Conservation (phyloP, 1,284 basidiomycete species). For the Phlebopus sp. region DNA sequence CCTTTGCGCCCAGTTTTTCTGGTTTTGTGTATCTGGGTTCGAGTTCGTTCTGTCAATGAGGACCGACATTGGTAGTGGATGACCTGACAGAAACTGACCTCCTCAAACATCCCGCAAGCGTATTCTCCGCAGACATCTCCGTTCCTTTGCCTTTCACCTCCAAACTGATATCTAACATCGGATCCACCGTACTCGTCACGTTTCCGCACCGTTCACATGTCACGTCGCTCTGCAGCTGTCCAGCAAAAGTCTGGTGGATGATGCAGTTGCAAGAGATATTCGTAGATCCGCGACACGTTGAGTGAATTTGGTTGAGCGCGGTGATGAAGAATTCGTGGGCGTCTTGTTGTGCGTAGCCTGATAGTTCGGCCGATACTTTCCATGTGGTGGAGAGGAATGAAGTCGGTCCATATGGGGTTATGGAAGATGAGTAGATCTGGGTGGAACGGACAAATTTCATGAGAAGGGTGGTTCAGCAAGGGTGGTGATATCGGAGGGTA, state of each 20-base stretch:
- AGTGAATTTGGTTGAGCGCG: constrained; percentile 80
- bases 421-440: constrained; percentile 71
- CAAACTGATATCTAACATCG: constrained; percentile 89
- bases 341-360: constrained; percentile 93
- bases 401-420: constrained; percentile 77
- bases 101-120: constrained; percentile 66
- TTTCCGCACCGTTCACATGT: constrained; percentile 80
- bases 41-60: constrained; percentile 1
- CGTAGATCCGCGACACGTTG: constrained; percentile 68
- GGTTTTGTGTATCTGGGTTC: constrained; percentile 67
- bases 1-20: constrained; percentile 70
- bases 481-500: background rate
- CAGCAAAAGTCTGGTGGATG: constrained; percentile 89
- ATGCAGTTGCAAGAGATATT: constrained; percentile 85
- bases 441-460: background rate
- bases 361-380: constrained; percentile 80
- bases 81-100: constrained; percentile 41
- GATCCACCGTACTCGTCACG: constrained; percentile 80
- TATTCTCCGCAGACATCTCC: constrained; percentile 48
- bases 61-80: background rate
- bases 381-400: constrained; percentile 86
- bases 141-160: constrained; percentile 68
- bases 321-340: constrained; percentile 90
- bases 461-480: constrained; percentile 1
- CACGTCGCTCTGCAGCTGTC: constrained; percentile 86